Conservation (phyloP, 2,329 filamentous ascomycete genomes). For the Neonectria sp. region DNA sequence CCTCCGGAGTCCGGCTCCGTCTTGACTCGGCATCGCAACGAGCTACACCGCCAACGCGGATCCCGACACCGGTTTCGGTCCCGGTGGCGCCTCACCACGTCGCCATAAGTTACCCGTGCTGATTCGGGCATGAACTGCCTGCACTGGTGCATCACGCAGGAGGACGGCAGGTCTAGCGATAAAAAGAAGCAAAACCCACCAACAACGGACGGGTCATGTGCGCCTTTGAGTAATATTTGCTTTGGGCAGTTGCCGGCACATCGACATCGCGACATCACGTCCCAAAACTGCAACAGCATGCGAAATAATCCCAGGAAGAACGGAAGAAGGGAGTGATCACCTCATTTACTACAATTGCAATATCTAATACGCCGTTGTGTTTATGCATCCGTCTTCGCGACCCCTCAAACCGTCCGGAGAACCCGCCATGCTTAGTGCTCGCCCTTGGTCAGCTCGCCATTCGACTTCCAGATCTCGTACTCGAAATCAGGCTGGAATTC, state of each 20-base stretch:
- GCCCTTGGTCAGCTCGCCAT: slow-evolving; percentile 40
- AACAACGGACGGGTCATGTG: neutral
- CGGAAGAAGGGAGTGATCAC: neutral
- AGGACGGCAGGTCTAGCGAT: neutral
- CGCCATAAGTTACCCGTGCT: neutral
- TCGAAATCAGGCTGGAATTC: slow-evolving; percentile 55
- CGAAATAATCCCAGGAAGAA: neutral
- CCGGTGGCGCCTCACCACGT: neutral
- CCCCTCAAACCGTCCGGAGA: neutral
- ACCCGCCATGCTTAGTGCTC: slow-evolving; percentile 7
- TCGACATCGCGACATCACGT: neutral
- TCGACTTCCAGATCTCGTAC: slow-evolving; percentile 52
- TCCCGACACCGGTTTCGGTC: neutral
- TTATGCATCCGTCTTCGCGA: neutral
- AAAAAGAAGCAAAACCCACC: slow-evolving; percentile 3
- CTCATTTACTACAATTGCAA: neutral
- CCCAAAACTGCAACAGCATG: neutral
- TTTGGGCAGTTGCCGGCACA: neutral
- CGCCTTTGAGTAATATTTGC: neutral
- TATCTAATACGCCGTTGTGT: neutral
- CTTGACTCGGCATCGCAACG: neutral
- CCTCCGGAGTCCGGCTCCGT: neutral
- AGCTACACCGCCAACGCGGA: neutral
- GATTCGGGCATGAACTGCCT: no score
- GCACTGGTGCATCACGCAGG: neutral